These are phyloP conservation scores for Tarenaya hassleriana DNA, from an alignment of 345 rosid species.

Conservation along the genomic window DNA sequence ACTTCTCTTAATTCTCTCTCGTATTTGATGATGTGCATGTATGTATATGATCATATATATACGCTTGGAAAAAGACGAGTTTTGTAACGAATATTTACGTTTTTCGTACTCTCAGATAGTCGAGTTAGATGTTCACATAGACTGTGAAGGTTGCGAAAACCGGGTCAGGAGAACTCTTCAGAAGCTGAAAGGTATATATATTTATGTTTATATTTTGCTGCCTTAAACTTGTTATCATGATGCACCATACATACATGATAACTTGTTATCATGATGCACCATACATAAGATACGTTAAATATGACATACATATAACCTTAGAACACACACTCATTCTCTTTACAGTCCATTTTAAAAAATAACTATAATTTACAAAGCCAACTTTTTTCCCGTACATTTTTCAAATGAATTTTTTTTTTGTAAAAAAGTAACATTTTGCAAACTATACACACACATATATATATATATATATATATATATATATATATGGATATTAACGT, in stretches of 20 bases:
- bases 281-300: too few species aligned
- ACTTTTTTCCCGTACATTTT: too few species aligned
- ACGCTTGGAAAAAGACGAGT: neutral
- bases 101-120: conserved; percentile 38
- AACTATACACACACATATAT: too few species aligned
- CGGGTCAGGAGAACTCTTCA: conserved; percentile 53
- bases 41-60: neutral
- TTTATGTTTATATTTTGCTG: neutral
- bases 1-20: conserved; percentile 1
- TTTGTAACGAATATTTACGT: neutral
- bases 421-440: too few species aligned
- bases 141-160: conserved; percentile 62
- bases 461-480: too few species aligned
- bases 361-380: too few species aligned
- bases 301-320: too few species aligned
- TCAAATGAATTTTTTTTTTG: too few species aligned
- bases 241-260: conserved; percentile 15
- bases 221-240: neutral
- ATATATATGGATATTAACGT: too few species aligned
- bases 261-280: too few species aligned
- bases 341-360: too few species aligned
- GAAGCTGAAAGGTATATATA: conserved; percentile 47
- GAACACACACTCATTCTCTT: too few species aligned
- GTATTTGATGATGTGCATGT: neutral
- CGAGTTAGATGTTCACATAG: conserved; percentile 66